Conservation (phyloP, 2,329 filamentous ascomycete species). For the Diaporthe sp. region DNA sequence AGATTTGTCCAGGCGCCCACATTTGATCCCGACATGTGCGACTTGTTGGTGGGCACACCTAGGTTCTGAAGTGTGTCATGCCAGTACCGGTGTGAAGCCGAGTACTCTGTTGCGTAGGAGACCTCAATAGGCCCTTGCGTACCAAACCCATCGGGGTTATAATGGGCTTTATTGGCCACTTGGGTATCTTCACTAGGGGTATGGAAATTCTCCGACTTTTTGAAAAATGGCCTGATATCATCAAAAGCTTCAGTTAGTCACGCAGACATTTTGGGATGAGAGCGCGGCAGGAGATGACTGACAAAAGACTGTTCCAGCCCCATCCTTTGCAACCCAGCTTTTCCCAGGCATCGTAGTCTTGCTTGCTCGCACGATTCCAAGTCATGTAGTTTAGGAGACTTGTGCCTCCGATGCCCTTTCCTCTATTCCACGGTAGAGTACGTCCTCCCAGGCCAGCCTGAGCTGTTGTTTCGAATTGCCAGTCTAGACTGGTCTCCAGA, state of each 20-base stretch:
- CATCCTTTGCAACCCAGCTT: conserved; percentile 42
- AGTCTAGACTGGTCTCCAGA: conserved; percentile 3
- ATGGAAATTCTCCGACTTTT: conserved; percentile 44
- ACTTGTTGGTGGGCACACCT: conserved; percentile 48
- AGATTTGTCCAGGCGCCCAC: conserved; percentile 55
- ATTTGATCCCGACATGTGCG: conserved; percentile 49
- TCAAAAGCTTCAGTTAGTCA: not conserved
- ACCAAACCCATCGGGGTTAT: conserved; percentile 41
- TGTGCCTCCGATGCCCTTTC: conserved; percentile 13
- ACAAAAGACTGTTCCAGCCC: conserved; percentile 39
- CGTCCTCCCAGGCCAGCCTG: not conserved
- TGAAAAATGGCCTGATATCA: conserved; percentile 43
- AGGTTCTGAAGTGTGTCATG: conserved; percentile 48
- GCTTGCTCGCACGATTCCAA: conserved; percentile 16
- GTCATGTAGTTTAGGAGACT: conserved; percentile 27
- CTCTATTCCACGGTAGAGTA: not conserved
- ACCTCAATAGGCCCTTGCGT: conserved; percentile 44
- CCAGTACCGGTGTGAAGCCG: conserved; percentile 42
- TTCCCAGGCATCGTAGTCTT: conserved; percentile 42
- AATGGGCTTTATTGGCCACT: conserved; percentile 31
- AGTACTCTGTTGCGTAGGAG: conserved; percentile 39
- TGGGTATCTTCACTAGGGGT: not conserved
- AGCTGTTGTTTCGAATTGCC: conserved; percentile 8
- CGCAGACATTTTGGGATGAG: not conserved
- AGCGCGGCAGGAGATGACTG: not conserved